Base-by-base conservation (phyloP, 371 early-diverging fungal genomes). In the Nematocida ironsii region DNA sequence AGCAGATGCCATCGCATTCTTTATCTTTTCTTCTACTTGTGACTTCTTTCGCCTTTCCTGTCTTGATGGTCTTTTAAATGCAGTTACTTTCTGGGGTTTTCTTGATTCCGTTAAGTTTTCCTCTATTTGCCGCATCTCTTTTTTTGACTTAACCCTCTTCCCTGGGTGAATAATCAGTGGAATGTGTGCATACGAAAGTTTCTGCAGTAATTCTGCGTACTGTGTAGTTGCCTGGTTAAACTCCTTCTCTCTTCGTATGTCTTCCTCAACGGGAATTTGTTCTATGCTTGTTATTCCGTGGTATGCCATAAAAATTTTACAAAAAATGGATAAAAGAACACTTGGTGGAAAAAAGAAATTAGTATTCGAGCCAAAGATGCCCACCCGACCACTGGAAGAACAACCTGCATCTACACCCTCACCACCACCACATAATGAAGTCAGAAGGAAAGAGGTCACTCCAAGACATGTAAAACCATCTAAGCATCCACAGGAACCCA, bases 61-160 rank as follows among this genome's bases (percentile, higher is more conserved):
- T 48, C 58, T 71, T 68, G 58, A 45, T 7, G 33, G 44, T 42
- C 45, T 1, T 20, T 45, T 62, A 5, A n/a, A 11, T 13, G 44
- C 13, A 9, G 42, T 40, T 5, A 78, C 80, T 44, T 47, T 78
- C 72, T 58, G 69, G 5, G 80, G 54, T 55, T 68, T 70, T 60
- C 71, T 78, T 18, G 23, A 5, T 48, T 78, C 71, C 52, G 47
- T 42, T 27, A 48, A 25, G 23, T 54, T 72, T 47, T 54, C 60
- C 33, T 78, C 80, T 45, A 78, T 69, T n/a, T 78, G 72, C 54
- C 71, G 9, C 56, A 78, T 69, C 39, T 78, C 80, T 52, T 58
- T 78, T 60, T 70, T 78, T 16, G 80, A 69, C 48, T 78, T 78
- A 2, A 78, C 71, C 71, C 80, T 66, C 44, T 67, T 54, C 48